Evolutionary conservation across 176 grass and related monocot genomes (phyloP), one percentile per base, ranked within the genome.

Genomic region (Aegilops umbellulata): DNA sequence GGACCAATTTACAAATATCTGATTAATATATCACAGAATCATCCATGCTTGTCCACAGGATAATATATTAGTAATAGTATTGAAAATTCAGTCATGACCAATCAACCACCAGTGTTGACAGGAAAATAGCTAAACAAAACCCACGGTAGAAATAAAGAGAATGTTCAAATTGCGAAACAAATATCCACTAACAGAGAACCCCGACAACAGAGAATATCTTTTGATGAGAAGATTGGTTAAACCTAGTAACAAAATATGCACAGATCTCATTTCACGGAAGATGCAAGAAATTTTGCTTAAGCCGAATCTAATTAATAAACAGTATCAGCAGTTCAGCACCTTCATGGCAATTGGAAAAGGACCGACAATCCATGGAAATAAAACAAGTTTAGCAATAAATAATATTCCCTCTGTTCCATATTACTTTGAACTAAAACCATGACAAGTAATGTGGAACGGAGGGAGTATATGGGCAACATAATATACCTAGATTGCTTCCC

Each of bases 401-500:
- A 78, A 69, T 78, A n/a, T n/a, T n/a, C n/a, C n/a, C n/a, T n/a
- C n/a, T n/a, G n/a, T n/a, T n/a, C n/a, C n/a, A n/a, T n/a, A n/a
- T n/a, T n/a, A n/a, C n/a, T n/a, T n/a, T n/a, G n/a, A n/a, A n/a
- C n/a, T n/a, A n/a, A n/a, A n/a, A n/a, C n/a, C n/a, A n/a, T n/a
- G n/a, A n/a, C n/a, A n/a, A n/a, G n/a, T n/a, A n/a, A n/a, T n/a
- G n/a, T n/a, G n/a, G n/a, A n/a, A n/a, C n/a, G n/a, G n/a, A n/a
- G n/a, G n/a, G n/a, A n/a, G n/a, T n/a, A 49, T 51, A 29, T 41
- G 63, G 16, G 44, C n/a, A 78, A 81, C 67, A 82, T 55, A 78
- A 58, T 49, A 53, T 94, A 94, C 97, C 97, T 92, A 39, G 97
- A 98, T 87, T 98, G 92, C 76, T 92, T 89, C 29, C 97, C 97